phyloP scores from a whole-genome alignment of 148 eudicot species.

The Polygonum aviculare region DNA sequence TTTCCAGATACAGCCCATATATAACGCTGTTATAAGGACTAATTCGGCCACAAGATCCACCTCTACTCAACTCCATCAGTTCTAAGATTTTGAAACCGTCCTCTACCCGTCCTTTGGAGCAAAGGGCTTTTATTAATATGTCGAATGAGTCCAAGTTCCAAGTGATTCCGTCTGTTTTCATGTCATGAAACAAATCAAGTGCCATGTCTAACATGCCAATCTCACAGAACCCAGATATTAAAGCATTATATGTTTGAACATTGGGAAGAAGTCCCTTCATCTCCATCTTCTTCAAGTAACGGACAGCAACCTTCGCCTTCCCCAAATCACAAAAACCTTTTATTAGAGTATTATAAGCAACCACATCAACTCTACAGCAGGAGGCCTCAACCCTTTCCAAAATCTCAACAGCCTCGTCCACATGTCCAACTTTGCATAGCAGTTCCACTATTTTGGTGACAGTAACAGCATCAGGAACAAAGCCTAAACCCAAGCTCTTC shows the following conservation, averaged over 20 bases:
- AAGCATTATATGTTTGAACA: constrained; percentile 60
- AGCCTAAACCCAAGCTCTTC: constrained; percentile 52
- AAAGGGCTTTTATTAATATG: constrained; percentile 50
- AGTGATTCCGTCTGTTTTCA: constrained; percentile 55
- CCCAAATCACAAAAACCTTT: constrained; percentile 56
- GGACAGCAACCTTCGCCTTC: constrained; percentile 53
- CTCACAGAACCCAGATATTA: constrained; percentile 66
- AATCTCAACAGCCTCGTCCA: constrained; percentile 63
- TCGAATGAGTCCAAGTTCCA: constrained; percentile 60
- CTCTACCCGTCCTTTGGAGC: constrained; percentile 46
- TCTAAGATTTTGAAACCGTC: constrained; percentile 65
- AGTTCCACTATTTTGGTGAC: constrained; percentile 56
- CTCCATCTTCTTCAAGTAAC: constrained; percentile 80
- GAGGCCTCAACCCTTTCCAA: constrained; percentile 55
- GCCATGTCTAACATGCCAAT: constrained; percentile 48
- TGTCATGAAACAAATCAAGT: constrained; percentile 70
- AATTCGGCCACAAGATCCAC: constrained; percentile 35
- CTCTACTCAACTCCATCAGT: constrained; percentile 53
- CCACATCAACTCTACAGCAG: constrained; percentile 64
- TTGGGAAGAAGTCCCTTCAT: constrained; percentile 73
- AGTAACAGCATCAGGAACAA: constrained; percentile 64
- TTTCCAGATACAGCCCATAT: constrained; percentile 57
- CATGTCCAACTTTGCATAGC: constrained; percentile 57
- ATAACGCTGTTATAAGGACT: constrained; percentile 71
- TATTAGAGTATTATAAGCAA: constrained; percentile 72